These are phyloP conservation scores for Nicotiana knightiana DNA, from an alignment of 257 asterid genomes.

Conservation along the genomic window DNA sequence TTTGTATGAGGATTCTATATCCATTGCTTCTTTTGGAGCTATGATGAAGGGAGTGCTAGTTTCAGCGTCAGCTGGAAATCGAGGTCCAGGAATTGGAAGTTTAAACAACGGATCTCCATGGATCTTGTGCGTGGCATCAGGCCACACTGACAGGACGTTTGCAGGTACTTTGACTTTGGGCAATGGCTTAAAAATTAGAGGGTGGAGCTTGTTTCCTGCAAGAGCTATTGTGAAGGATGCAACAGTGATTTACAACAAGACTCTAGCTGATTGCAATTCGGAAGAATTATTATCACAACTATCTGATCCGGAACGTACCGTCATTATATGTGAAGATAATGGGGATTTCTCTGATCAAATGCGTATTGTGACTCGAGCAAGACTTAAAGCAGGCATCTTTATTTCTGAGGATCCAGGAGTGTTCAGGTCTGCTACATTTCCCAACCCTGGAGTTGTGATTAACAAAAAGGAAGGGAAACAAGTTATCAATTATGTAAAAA, in stretches of 20 bases:
- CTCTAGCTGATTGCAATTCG: not conserved
- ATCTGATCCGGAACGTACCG: not conserved
- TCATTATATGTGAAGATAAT: not conserved
- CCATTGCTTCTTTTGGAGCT: constrained; percentile 11
- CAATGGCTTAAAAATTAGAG: constrained; percentile 7
- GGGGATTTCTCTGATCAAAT: not conserved
- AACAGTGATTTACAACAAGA: not conserved
- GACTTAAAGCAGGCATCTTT: constrained; percentile 5
- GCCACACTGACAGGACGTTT: constrained; percentile 7
- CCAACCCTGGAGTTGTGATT: constrained; percentile 9
- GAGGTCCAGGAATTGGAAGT: not conserved
- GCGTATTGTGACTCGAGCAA: not conserved
- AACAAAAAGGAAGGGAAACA: constrained; percentile 6
- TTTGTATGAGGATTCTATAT: constrained; percentile 8
- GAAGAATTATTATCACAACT: not conserved
- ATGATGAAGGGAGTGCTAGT: constrained; percentile 9
- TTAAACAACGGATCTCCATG: constrained; percentile 15
- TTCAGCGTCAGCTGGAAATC: constrained; percentile 14
- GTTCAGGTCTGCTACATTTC: constrained; percentile 1
- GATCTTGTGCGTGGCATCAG: constrained; percentile 4
- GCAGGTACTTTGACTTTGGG: constrained; percentile 11
- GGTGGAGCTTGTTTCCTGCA: constrained; percentile 10
- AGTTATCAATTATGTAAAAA: not conserved
- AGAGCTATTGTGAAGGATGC: not conserved
- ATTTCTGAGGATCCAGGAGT: constrained; percentile 11